Evolutionary conservation across 1,284 basidiomycete genomes (phyloP), one percentile per base, ranked within the genome.

Genomic region (Ganoderma lucidum): DNA sequence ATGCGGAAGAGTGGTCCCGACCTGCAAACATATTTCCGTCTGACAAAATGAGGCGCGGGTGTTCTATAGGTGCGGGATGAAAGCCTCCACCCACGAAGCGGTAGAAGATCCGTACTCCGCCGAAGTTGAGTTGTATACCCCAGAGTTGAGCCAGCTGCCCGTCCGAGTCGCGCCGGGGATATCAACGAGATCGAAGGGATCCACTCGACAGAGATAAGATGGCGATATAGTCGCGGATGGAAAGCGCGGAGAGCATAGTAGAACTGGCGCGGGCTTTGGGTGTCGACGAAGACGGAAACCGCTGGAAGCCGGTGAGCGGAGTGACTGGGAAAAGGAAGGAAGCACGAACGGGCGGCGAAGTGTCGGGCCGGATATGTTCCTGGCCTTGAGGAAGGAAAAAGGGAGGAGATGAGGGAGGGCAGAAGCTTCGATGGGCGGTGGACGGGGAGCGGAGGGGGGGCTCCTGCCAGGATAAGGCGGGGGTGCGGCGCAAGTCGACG

Each of bases 161-260:
- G 45, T 6, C 35, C 8, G 32, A 2, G 8, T 59, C n/a, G 35
- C 19, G 45, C 19, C 45, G 30, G 15, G 17, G 17, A 59, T 30
- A 39, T 17, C 6, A 23, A 39, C 35, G 19, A 39, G 10, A 39
- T 59, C 30, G 19, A 59, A 65, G 53, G 58, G 28, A 35, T 37
- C 32, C 30, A 45, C 23, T 23, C 23, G 61, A 60, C 10, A 64
- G 53, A 19, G 48, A 42, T 6, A n/a, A 42, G 37, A 41, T 39
- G 63, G 10, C 32, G 37, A 53, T 23, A 56, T 55, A 35, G 42
- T 59, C 60, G 62, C 44, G 64, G 64, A 68, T 35, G 64, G 64
- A 59, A 14, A 60, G 63, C 5, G 48, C n/a, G 51, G 53, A 17
- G 61, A 5, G 60, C 66, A 67, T 71, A 65, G 69, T 51, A 59